A percentile compares a stretch with the other conserved stretches of the same genome.
Conservation (phyloP, 306 rosid species). For the Corylus americana region DNA sequence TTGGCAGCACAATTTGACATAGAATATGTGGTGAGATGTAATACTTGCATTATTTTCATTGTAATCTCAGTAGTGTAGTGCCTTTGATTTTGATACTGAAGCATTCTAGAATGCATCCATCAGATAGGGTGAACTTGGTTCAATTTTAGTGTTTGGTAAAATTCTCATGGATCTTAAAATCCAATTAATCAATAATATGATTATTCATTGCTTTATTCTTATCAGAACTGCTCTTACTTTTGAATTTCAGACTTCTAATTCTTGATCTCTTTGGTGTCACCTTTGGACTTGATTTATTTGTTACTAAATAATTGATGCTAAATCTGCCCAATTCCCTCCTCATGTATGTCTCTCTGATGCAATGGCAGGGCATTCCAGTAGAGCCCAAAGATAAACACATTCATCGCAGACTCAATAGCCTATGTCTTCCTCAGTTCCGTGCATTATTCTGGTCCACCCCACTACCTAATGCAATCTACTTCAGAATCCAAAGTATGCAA, state of each 20-base stretch:
- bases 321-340: too few relatives aligned
- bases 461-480: too few relatives aligned
- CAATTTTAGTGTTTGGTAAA: not conserved
- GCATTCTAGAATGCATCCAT: not conserved
- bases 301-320: too few relatives aligned
- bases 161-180: not conserved
- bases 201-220: not conserved
- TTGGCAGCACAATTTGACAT: not conserved
- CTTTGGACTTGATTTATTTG: too few relatives aligned
- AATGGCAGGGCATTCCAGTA: too few relatives aligned
- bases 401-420: too few relatives aligned
- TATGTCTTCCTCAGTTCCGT: too few relatives aligned
- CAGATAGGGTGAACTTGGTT: not conserved
- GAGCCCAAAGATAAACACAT: too few relatives aligned
- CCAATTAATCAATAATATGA: not conserved
- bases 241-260: not conserved
- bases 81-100: not conserved
- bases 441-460: too few relatives aligned
- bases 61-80: not conserved
- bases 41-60: not conserved
- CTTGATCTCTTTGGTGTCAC: not conserved
- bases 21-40: not conserved
- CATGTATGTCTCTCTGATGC: too few relatives aligned
- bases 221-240: too few relatives aligned
- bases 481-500: too few relatives aligned